A percentile compares a stretch with the other conserved stretches of the same genome.
These are phyloP conservation scores for Alternaria sp. DNA, from an alignment of 2,329 filamentous ascomycete genomes.

Conservation along the genomic window DNA sequence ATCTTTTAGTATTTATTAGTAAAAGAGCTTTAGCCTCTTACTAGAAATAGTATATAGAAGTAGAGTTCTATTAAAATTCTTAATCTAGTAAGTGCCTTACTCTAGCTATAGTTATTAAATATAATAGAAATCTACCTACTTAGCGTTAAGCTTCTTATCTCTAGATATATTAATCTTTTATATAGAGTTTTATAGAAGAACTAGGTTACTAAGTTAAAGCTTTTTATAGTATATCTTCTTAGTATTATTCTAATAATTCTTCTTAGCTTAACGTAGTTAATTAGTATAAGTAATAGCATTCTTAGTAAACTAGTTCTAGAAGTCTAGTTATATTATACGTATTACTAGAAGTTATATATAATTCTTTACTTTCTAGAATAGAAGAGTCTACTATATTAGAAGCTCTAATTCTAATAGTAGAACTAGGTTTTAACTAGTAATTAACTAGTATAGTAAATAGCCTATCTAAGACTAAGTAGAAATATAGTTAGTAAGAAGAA, in stretches of 20 bases:
- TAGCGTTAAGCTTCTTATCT: too few species aligned
- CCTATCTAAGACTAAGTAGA: background rate
- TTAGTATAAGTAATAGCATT: too few species aligned
- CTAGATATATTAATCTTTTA: too few species aligned
- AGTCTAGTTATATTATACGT: too few species aligned
- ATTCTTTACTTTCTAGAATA: background rate
- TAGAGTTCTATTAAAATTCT: background rate
- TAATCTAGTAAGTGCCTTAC: fast-evolving
- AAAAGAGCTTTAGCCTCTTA: background rate
- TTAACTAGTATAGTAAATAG: background rate
- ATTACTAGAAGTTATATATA: background rate
- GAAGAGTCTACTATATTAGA: background rate
- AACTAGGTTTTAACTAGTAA: background rate
- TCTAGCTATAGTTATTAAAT: background rate
- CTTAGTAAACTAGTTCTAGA: too few species aligned
- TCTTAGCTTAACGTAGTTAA: too few species aligned
- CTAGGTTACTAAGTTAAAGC: too few species aligned
- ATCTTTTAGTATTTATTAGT: background rate
- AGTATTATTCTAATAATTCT: too few species aligned
- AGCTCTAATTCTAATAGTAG: background rate
- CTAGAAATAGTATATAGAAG: background rate
- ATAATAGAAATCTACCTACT: too few species aligned
- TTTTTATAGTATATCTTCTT: too few species aligned
- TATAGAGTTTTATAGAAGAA: too few species aligned
- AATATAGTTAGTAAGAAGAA: background rate